phyloP scores from a whole-genome alignment of 495 filamentous ascomycete genomes.

The Penicillium argentinense region DNA sequence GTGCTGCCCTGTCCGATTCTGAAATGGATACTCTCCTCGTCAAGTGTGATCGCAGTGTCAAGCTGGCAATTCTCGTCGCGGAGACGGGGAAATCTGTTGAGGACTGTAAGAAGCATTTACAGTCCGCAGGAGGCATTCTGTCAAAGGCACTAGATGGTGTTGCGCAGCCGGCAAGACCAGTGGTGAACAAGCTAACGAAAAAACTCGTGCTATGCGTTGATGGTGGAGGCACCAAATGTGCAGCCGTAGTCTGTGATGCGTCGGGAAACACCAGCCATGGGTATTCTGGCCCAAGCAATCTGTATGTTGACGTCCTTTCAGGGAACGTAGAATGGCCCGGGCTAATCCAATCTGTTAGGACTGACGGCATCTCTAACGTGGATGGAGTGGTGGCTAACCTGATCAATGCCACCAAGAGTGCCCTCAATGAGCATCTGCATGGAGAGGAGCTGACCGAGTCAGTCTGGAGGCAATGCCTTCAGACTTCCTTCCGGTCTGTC shows the following conservation, averaged over 20 bases:
- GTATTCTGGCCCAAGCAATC: constrained; percentile 35
- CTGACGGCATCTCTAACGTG: constrained; percentile 14
- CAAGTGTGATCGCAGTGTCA: constrained; percentile 30
- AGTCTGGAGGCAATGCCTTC: constrained; percentile 7
- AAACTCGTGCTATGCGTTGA: constrained; percentile 37
- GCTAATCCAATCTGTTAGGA: constrained; percentile 13
- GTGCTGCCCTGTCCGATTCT: constrained; percentile 15
- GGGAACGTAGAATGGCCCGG: too few relatives aligned
- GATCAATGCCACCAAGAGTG: constrained; percentile 11
- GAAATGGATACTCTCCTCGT: constrained; percentile 29
- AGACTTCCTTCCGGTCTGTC: constrained; percentile 18
- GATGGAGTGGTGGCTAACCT: constrained; percentile 14
- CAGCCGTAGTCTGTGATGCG: constrained; percentile 25
- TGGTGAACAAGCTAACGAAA: neutral
- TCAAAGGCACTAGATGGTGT: constrained; percentile 19
- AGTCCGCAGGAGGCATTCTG: constrained; percentile 28
- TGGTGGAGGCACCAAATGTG: constrained; percentile 39
- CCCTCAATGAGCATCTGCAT: constrained; percentile 8
- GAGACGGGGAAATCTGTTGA: constrained; percentile 24
- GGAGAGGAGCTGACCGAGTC: neutral
- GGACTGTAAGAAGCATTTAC: constrained; percentile 16
- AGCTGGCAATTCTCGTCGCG: constrained; percentile 33
- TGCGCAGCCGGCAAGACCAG: neutral
- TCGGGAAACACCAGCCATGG: constrained; percentile 18
- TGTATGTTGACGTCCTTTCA: constrained; percentile 21